Percentiles rank a stretch among this genome's conserved stretches.
phyloP scores from a whole-genome alignment of 2,329 filamentous ascomycete species.

The Colletotrichum nymphaeae region DNA sequence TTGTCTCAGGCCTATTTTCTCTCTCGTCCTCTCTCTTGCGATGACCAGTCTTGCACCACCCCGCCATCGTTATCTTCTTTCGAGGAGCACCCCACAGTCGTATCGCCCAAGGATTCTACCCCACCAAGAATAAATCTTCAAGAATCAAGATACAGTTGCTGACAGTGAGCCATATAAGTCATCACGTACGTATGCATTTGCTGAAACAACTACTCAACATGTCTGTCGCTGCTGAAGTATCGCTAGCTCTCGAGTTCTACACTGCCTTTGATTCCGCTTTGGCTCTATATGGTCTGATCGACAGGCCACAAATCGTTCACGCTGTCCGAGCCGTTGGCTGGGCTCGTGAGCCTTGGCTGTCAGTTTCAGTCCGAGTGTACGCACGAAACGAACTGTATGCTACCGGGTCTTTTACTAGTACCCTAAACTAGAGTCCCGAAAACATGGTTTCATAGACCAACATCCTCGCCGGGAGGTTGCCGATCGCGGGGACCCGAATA shows the following conservation, averaged over 20 bases:
- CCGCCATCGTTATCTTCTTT: neutral
- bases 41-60: neutral
- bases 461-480: neutral
- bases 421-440: neutral
- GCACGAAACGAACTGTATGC: neutral
- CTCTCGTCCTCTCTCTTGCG: neutral
- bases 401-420: neutral
- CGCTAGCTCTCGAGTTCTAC: neutral
- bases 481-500: conserved; percentile 7
- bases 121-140: neutral
- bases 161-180: neutral
- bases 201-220: conserved; percentile 22
- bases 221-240: neutral
- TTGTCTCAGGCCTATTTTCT: neutral
- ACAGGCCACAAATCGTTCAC: neutral
- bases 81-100: neutral
- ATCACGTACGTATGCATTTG: neutral
- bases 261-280: neutral
- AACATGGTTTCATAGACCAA: neutral
- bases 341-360: neutral
- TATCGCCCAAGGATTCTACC: neutral
- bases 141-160: neutral
- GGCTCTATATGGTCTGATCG: neutral
- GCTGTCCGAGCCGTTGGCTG: neutral
- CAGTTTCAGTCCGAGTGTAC: neutral